A percentile compares a stretch with the other conserved stretches of the same genome.
Conservation (phyloP, 2,329 filamentous ascomycete genomes). For the Colletotrichum australisinense region DNA sequence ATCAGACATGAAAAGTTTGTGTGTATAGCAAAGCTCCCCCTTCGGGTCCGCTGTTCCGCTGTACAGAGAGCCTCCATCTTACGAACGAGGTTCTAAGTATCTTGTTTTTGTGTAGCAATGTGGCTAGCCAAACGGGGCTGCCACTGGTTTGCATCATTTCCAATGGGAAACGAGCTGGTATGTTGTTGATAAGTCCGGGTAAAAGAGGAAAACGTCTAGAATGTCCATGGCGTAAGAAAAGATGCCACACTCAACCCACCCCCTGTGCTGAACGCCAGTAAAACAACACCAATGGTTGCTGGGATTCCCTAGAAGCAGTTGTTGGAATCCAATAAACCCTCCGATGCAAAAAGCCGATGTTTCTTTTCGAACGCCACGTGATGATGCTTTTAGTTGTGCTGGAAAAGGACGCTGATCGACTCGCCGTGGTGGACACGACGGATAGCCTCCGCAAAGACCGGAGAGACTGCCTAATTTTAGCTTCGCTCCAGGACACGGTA, state of each 20-base stretch:
- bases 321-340: constrained; percentile 36
- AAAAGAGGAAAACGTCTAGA: constrained; percentile 31
- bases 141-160: constrained; percentile 13
- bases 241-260: constrained; percentile 29
- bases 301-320: constrained; percentile 19
- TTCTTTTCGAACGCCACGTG: constrained; percentile 33
- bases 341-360: constrained; percentile 34
- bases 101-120: constrained; percentile 20
- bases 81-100: constrained; percentile 21
- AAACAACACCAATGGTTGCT: constrained; percentile 29
- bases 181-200: constrained; percentile 18
- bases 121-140: constrained; percentile 15
- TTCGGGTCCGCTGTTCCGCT: constrained; percentile 18
- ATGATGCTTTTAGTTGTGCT: constrained; percentile 38
- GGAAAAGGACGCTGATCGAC: constrained; percentile 93
- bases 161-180: constrained; percentile 19
- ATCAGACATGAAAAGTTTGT: constrained; percentile 21
- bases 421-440: constrained; percentile 97
- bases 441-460: constrained; percentile 95
- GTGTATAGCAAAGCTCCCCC: constrained; percentile 33
- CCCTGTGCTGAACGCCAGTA: constrained; percentile 32
- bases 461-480: constrained; percentile 64
- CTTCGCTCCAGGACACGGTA: background rate
- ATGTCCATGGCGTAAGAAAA: constrained; percentile 21
- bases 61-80: constrained; percentile 26